Percentiles rank a stretch among this genome's conserved stretches.
phyloP scores from a whole-genome alignment of 345 rosid species.

The Pistacia atlantica region DNA sequence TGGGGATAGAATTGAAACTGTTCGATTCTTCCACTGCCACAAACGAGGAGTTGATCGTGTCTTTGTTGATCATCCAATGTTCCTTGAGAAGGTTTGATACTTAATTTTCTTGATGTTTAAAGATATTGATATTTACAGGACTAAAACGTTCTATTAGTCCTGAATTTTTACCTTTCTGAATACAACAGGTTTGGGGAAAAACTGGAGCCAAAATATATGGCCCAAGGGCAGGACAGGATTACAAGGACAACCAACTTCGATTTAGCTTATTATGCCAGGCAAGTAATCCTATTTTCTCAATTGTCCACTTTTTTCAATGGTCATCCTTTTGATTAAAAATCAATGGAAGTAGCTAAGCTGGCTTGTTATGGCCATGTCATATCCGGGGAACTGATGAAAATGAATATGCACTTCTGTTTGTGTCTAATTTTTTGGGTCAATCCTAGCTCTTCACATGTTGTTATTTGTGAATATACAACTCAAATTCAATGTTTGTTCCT shows the following conservation, averaged over 20 bases:
- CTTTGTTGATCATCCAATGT: conserved; percentile 87
- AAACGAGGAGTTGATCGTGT: conserved; percentile 92
- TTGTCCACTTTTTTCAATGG: neutral
- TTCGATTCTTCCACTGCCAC: conserved; percentile 90
- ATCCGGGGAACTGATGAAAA: neutral
- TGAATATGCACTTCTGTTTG: neutral
- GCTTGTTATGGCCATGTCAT: neutral
- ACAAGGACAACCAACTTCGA: conserved; percentile 81
- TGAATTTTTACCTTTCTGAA: conserved; percentile 20
- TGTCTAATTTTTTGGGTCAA: neutral
- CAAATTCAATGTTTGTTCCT: conserved; percentile 7
- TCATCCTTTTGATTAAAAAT: neutral
- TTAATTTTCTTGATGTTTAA: neutral
- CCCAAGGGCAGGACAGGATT: conserved; percentile 73
- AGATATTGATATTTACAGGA: neutral
- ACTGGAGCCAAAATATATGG: conserved; percentile 92
- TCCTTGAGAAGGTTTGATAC: conserved; percentile 75
- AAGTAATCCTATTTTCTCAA: conserved; percentile 16
- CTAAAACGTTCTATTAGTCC: neutral
- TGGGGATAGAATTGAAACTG: conserved; percentile 58
- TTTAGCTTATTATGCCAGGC: conserved; percentile 88
- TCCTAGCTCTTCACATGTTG: neutral
- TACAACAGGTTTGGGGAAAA: conserved; percentile 79
- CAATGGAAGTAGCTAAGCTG: neutral
- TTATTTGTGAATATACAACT: neutral